phyloP scores from a whole-genome alignment of 1,284 basidiomycete species.

The Cutaneotrichosporon sp. region DNA sequence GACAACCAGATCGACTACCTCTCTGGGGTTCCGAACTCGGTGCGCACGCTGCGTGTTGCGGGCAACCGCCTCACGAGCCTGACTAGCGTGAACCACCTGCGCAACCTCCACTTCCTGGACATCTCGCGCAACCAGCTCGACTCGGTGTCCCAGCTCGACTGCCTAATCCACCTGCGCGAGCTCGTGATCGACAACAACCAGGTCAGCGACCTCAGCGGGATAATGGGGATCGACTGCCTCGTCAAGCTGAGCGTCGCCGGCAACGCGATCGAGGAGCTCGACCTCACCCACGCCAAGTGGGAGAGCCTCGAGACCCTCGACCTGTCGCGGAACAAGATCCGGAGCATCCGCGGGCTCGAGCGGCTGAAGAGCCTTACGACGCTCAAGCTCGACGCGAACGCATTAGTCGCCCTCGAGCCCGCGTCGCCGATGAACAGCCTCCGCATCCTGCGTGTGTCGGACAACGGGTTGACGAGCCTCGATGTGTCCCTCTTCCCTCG shows the following conservation, averaged over 20 bases:
- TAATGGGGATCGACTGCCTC: constrained; percentile 75
- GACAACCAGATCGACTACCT: constrained; percentile 81
- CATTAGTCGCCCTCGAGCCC: constrained; percentile 39
- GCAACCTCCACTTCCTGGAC: constrained; percentile 84
- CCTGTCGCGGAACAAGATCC: constrained; percentile 74
- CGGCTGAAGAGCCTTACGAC: constrained; percentile 65
- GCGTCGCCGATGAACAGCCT: constrained; percentile 62
- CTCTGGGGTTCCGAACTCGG: constrained; percentile 74
- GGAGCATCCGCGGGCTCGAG: constrained; percentile 63
- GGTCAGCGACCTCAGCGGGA: constrained; percentile 73
- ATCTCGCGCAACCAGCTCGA: constrained; percentile 89
- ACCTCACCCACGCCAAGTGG: constrained; percentile 70
- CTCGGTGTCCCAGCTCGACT: constrained; percentile 77
- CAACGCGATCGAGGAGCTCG: constrained; percentile 69
- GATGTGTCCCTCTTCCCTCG: constrained; percentile 69
- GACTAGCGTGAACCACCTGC: constrained; percentile 85
- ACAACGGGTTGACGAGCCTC: constrained; percentile 72
- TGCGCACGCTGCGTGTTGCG: constrained; percentile 78
- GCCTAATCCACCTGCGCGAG: constrained; percentile 81
- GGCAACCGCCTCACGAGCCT: constrained; percentile 81
- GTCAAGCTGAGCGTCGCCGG: constrained; percentile 78
- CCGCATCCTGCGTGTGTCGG: constrained; percentile 81
- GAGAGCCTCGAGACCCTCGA: constrained; percentile 78
- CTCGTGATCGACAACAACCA: constrained; percentile 83
- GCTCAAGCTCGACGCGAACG: constrained; percentile 80